phyloP scores from a whole-genome alignment of 2,329 filamentous ascomycete genomes.

The Didymosphaeria variabile region DNA sequence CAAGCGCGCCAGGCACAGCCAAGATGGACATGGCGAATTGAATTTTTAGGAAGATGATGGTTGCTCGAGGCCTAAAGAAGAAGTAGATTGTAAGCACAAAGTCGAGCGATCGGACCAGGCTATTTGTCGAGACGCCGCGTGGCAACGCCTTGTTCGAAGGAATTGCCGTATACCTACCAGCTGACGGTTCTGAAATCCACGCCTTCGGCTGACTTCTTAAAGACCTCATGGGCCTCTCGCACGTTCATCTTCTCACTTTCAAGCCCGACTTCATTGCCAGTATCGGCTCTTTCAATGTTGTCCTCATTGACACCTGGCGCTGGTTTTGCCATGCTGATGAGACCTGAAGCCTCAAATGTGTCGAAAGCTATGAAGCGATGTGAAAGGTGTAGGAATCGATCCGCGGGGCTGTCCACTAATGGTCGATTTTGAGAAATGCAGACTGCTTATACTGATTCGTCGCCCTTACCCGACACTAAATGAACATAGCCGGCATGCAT shows the following conservation, averaged over 20 bases:
- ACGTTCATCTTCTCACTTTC: background rate
- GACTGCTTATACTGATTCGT: background rate
- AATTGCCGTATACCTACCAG: background rate
- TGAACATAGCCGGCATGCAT: background rate
- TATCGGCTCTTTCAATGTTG: background rate
- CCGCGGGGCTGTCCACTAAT: too few relatives aligned
- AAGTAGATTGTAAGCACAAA: background rate
- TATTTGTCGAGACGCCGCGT: background rate
- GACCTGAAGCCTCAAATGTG: background rate
- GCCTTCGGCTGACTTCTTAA: background rate
- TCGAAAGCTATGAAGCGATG: background rate
- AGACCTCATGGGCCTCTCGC: background rate
- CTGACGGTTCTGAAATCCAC: background rate
- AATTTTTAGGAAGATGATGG: background rate
- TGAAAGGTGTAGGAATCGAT: too few relatives aligned
- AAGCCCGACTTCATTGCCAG: background rate
- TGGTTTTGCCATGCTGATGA: background rate
- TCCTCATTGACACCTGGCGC: background rate
- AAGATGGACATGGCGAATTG: background rate
- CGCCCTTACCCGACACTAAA: background rate
- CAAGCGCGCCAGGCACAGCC: background rate
- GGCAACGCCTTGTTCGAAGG: background rate
- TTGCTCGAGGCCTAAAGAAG: background rate
- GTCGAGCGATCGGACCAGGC: background rate
- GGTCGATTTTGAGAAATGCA: too few relatives aligned